Conservation (phyloP, 345 rosid genomes). For the Arabidopsis suecica region DNA sequence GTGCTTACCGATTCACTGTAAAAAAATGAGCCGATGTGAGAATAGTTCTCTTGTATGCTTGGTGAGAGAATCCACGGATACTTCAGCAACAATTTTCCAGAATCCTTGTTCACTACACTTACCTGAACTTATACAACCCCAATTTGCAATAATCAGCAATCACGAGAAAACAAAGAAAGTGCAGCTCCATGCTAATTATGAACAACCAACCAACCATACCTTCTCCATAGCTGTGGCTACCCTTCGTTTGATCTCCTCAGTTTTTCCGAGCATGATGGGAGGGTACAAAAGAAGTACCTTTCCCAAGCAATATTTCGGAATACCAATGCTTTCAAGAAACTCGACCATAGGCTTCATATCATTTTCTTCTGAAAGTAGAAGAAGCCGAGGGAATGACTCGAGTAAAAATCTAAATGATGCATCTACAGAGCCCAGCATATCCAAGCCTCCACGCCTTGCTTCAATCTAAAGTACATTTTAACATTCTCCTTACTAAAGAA, state of each 20-base stretch:
- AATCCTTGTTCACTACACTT: conserved; percentile 50
- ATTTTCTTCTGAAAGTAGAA: conserved; percentile 63
- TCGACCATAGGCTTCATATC: conserved; percentile 63
- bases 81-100: conserved; percentile 68
- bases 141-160: conserved; percentile 35
- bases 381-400: conserved; percentile 87
- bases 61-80: conserved; percentile 89
- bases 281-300: conserved; percentile 74
- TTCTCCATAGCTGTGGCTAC: conserved; percentile 50
- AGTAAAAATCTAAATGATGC: conserved; percentile 63
- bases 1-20: conserved; percentile 68
- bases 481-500: conserved; percentile 28
- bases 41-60: conserved; percentile 65
- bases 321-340: conserved; percentile 61
- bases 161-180: conserved; percentile 15
- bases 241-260: conserved; percentile 54
- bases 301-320: conserved; percentile 50
- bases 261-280: conserved; percentile 54
- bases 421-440: conserved; percentile 63
- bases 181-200: conserved; percentile 6
- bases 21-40: conserved; percentile 54
- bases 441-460: conserved; percentile 94
- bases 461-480: conserved; percentile 58
- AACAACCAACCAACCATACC: conserved; percentile 50
- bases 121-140: conserved; percentile 49